phyloP scores from a whole-genome alignment of 169 alveolate species.

The Toxoplasma gondii region DNA sequence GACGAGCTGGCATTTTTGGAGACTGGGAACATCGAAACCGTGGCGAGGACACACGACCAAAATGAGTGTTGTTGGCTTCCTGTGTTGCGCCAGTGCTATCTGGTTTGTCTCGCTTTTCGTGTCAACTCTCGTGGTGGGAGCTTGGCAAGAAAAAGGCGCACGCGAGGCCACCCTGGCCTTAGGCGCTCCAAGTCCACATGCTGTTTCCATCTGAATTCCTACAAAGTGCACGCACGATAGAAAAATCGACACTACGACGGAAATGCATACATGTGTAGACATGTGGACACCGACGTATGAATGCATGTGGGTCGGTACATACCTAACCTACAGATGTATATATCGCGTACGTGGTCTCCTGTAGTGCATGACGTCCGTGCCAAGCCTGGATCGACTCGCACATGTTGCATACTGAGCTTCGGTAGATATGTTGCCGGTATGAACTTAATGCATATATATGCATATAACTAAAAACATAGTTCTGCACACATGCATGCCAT shows the following conservation, averaged over 20 bases:
- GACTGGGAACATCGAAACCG: too few relatives aligned
- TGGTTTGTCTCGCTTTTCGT: background rate
- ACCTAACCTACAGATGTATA: background rate
- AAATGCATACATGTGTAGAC: too few relatives aligned
- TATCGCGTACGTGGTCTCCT: too few relatives aligned
- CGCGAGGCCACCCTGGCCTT: background rate
- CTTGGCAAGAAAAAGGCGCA: background rate
- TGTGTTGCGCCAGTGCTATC: conserved; percentile 12
- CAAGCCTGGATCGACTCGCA: too few relatives aligned
- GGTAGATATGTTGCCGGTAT: too few relatives aligned
- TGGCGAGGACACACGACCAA: too few relatives aligned
- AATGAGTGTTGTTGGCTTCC: background rate
- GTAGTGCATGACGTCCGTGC: too few relatives aligned
- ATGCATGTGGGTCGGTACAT: background rate
- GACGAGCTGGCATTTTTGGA: too few relatives aligned
- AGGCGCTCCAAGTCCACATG: background rate
- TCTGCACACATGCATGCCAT: background rate
- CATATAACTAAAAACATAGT: too few relatives aligned
- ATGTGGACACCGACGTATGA: background rate
- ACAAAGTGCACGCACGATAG: too few relatives aligned
- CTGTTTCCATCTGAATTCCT: background rate
- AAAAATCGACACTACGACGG: too few relatives aligned
- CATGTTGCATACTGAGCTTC: too few relatives aligned
- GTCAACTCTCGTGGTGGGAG: background rate
- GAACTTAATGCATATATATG: background rate